phyloP scores from a whole-genome alignment of 345 rosid genomes.

The Erysimum cheiranthoides region DNA sequence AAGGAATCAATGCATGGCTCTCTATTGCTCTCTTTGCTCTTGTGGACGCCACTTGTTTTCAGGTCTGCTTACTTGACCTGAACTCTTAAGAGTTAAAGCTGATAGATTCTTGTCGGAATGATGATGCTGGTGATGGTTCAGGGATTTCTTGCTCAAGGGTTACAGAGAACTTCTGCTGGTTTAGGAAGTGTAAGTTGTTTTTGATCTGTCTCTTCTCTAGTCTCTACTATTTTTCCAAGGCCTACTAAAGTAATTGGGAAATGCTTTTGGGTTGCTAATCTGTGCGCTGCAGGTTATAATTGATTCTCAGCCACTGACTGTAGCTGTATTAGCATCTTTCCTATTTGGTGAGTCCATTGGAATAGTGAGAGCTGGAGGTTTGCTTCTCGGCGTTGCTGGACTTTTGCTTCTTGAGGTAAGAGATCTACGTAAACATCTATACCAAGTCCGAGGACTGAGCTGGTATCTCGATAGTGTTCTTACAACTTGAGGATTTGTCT shows the following conservation, averaged over 20 bases:
- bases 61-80: slow-evolving; percentile 50
- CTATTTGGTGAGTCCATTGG: slow-evolving; percentile 89
- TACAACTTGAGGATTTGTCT: slow-evolving; percentile 19
- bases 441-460: slow-evolving; percentile 3
- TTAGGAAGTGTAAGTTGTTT: slow-evolving; percentile 71
- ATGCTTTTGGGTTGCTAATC: neutral
- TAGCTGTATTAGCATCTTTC: slow-evolving; percentile 82
- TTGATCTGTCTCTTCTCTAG: neutral
- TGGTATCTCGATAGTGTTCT: neutral
- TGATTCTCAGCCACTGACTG: slow-evolving; percentile 91
- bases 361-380: slow-evolving; percentile 74
- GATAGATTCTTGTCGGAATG: neutral
- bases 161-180: slow-evolving; percentile 93
- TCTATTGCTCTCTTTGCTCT: slow-evolving; percentile 83
- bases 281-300: slow-evolving; percentile 70
- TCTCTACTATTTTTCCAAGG: neutral
- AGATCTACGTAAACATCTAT: neutral
- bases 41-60: slow-evolving; percentile 86
- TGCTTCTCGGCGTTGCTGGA: slow-evolving; percentile 80
- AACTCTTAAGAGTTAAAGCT: slow-evolving; percentile 3
- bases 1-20: slow-evolving; percentile 81
- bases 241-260: neutral
- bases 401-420: slow-evolving; percentile 90
- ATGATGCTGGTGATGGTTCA: slow-evolving; percentile 38
- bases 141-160: slow-evolving; percentile 93